Evolutionary conservation across 2,329 filamentous ascomycete genomes (phyloP).

Genomic region (Nothopassalora personata): DNA sequence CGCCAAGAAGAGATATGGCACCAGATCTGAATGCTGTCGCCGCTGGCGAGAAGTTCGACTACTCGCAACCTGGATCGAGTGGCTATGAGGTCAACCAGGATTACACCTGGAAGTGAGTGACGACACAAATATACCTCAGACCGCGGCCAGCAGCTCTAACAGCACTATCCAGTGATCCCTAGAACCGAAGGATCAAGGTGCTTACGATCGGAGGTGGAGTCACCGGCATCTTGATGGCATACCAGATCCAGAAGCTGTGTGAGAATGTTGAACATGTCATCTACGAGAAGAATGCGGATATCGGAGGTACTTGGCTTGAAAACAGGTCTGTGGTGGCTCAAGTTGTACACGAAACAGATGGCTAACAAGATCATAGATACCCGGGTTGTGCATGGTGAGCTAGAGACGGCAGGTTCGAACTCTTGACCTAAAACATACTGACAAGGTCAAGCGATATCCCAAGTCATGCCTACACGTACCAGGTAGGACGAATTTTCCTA

Average conservation of each 20-base stretch:
- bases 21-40: conserved; percentile 39
- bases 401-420: background rate
- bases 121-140: background rate
- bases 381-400: background rate
- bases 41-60: conserved; percentile 36
- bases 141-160: background rate
- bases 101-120: conserved; percentile 30
- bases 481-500: background rate
- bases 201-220: conserved; percentile 47
- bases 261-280: conserved; percentile 44
- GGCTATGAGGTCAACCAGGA: conserved; percentile 39
- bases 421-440: background rate
- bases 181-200: conserved; percentile 42
- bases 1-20: conserved; percentile 32
- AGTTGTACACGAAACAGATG: background rate
- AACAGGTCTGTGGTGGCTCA: background rate
- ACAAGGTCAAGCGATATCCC: background rate
- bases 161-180: background rate
- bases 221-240: conserved; percentile 44
- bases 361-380: background rate
- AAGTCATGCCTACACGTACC: background rate
- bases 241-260: conserved; percentile 44
- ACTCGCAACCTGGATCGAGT: conserved; percentile 39
- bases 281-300: conserved; percentile 44
- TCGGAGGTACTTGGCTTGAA: conserved; percentile 38